Evolutionary conservation across 306 rosid genomes (phyloP), one percentile per base, ranked within the genome.

Genomic region (Quercus alba): DNA sequence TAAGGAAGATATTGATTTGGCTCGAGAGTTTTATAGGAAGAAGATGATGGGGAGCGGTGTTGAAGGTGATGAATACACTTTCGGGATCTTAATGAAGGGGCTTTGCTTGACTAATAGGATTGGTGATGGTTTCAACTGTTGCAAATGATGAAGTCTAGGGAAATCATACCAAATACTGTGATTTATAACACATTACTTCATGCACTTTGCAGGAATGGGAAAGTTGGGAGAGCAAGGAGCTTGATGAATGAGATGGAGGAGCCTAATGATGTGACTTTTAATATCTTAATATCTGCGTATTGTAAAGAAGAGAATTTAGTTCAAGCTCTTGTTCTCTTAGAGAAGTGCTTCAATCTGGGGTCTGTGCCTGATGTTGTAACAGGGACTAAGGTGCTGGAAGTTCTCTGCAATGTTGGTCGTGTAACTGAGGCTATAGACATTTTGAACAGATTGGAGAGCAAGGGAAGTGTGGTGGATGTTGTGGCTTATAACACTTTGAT

Each of bases 171-270:
- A 4, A 93, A 88, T 76, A 77, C 86, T 49, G 91, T 93, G 56
- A 78, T 91, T 30, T 91, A 93, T 77, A 93, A 93, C 83, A 91
- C 94, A 1, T 86, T 93, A 85, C 87, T 93, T 8, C 93, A 93
- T 83, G 90, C 92, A 2, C 94, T 93, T 80, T 91, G 94, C 84
- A 91, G 64, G 85, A 93, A 91, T 77, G 92, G 96, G 13, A 88
- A 89, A 75, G 85, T 86, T 73, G 97, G 93, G 81, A 89, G 91
- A 76, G 97, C 94, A 93, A 91, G 97, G 79, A 93, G 93, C 83
- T 88, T 93, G 93, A 85, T 88, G 94, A 89, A 71, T 83, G 97
- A 93, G 80, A 91, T 89, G 81, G 84, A 72, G 68, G 82, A 75
- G 2, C 91, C 89, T 2, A 93, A 86, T 75, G 94, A 88, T 57